A percentile compares a stretch with the other conserved stretches of the same genome.
phyloP scores from a whole-genome alignment of 805 yeast genomes.

The Babjeviella inositovora region DNA sequence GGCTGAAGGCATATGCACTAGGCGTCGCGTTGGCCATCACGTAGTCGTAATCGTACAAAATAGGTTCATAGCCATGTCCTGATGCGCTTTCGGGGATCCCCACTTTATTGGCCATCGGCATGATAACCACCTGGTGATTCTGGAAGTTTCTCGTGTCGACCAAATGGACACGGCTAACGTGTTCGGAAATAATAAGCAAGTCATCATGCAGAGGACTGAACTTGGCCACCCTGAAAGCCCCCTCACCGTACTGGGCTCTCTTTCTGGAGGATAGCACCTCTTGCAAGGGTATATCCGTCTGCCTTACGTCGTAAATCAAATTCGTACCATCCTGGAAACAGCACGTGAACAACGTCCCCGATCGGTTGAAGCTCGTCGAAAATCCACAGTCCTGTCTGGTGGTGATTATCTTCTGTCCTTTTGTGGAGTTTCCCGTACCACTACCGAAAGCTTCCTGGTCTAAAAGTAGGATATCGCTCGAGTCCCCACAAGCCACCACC shows the following conservation, averaged over 20 bases:
- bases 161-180: conserved; percentile 75
- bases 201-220: conserved; percentile 60
- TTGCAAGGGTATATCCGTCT: conserved; percentile 31
- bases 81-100: neutral
- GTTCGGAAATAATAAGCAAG: conserved; percentile 63
- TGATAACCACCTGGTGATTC: conserved; percentile 61
- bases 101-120: conserved; percentile 28
- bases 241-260: conserved; percentile 21
- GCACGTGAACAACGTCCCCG: conserved; percentile 59
- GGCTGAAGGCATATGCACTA: conserved; percentile 2
- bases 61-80: conserved; percentile 1
- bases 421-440: conserved; percentile 10
- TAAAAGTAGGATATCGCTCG: conserved; percentile 42
- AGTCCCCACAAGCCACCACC: conserved; percentile 64
- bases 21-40: conserved; percentile 10
- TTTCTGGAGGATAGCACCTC: conserved; percentile 45
- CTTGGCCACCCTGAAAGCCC: conserved; percentile 23
- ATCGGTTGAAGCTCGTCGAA: conserved; percentile 65
- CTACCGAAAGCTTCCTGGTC: conserved; percentile 19
- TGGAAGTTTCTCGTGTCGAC: conserved; percentile 61
- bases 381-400: conserved; percentile 69
- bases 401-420: conserved; percentile 21
- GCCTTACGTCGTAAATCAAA: conserved; percentile 62
- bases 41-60: conserved; percentile 10
- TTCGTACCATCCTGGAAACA: conserved; percentile 81